These are phyloP conservation scores for Diophrys appendiculata DNA, from an alignment of 73 alveolate species.

Conservation along the genomic window DNA sequence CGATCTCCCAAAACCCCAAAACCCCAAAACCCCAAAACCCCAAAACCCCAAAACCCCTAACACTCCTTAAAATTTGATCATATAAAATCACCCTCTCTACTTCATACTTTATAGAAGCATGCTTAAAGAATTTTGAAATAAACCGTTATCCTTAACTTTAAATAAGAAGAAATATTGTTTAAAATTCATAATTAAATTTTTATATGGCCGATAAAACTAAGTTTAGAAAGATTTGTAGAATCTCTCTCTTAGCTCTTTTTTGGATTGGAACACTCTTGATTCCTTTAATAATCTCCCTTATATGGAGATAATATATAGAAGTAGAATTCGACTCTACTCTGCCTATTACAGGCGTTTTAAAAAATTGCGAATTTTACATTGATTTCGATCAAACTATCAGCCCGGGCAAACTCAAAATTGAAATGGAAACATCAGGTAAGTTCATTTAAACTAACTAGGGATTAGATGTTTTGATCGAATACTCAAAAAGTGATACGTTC, in stretches of 20 bases:
- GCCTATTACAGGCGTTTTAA: not conserved
- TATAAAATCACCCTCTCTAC: too few relatives aligned
- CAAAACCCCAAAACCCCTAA: too few relatives aligned
- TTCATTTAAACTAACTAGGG: not conserved
- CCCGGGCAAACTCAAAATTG: not conserved
- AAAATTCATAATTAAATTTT: too few relatives aligned
- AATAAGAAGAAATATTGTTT: too few relatives aligned
- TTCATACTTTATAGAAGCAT: too few relatives aligned
- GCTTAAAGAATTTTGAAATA: too few relatives aligned
- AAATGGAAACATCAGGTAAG: slow-evolving; percentile 1
- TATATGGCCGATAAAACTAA: not conserved
- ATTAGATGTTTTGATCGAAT: not conserved
- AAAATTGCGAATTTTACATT: not conserved
- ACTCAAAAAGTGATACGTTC: not conserved
- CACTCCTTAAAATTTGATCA: too few relatives aligned
- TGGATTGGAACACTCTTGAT: not conserved
- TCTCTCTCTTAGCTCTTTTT: not conserved
- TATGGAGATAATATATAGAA: not conserved
- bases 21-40: too few relatives aligned
- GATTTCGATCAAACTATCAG: not conserved
- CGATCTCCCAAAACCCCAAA: too few relatives aligned
- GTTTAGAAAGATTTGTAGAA: not conserved
- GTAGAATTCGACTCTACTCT: not conserved
- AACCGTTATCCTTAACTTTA: too few relatives aligned
- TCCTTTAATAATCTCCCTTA: not conserved